Conservation (phyloP, 768 basidiomycete genomes). For the Auricularia sp. region DNA sequence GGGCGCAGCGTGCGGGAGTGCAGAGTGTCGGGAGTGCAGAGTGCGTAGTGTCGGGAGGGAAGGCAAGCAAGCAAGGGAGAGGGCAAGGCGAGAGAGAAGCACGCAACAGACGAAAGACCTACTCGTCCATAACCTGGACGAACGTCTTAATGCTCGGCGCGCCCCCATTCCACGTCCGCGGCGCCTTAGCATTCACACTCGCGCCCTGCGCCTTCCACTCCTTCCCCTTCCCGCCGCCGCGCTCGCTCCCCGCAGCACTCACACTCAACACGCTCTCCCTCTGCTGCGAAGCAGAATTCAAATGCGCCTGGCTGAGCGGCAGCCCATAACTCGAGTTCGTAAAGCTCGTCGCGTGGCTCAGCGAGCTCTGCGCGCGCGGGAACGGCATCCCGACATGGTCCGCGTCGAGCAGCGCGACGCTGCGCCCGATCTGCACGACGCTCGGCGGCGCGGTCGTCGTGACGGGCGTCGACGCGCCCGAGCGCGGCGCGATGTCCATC, state of each 20-base stretch:
- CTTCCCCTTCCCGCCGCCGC: background rate
- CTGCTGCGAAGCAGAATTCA: background rate
- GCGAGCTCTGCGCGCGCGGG: background rate
- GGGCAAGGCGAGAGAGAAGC: no score
- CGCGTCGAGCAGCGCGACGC: background rate
- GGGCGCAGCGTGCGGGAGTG: no score
- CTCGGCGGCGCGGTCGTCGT: background rate
- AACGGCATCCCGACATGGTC: background rate
- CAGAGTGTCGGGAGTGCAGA: no score
- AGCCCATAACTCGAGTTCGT: background rate
- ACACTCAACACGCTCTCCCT: background rate
- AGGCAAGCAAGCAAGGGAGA: no score
- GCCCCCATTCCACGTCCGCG: background rate
- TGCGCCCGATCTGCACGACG: background rate
- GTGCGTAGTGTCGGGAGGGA: no score
- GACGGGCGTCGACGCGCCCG: no score
- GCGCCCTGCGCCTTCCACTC: background rate
- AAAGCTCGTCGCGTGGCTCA: background rate
- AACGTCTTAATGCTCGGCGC: conserved; percentile 1
- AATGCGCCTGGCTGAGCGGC: background rate
- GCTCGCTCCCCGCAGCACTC: background rate
- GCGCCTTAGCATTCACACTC: background rate
- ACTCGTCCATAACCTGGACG: background rate
- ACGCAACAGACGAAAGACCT: background rate
- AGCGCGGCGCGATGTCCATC: no score